Evolutionary conservation across 202 grass and related monocot genomes (phyloP).

Genomic region (Musa balbisiana): DNA sequence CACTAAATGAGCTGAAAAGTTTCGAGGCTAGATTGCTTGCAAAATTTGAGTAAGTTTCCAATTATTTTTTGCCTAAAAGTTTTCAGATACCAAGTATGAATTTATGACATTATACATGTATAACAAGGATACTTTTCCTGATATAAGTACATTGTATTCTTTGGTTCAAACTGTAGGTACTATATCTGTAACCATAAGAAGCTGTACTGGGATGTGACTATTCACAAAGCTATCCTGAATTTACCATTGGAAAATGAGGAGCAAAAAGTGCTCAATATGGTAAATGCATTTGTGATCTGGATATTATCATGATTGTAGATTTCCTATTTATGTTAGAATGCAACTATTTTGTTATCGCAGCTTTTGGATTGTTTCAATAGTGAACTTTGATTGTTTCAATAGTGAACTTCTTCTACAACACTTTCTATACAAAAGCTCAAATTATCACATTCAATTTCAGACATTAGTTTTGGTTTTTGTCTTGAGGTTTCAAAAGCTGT

Average conservation of each 20-base stretch:
- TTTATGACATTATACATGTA: slow-evolving; percentile 13
- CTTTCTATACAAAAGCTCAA: too few species aligned
- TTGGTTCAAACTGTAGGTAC: slow-evolving; percentile 51
- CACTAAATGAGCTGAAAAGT: slow-evolving; percentile 67
- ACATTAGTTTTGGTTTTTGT: too few species aligned
- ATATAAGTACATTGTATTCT: slow-evolving; percentile 28
- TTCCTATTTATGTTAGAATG: not conserved
- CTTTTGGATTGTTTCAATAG: too few species aligned
- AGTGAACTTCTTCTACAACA: too few species aligned
- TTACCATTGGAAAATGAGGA: slow-evolving; percentile 50
- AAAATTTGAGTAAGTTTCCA: slow-evolving; percentile 62
- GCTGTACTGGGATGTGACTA: slow-evolving; percentile 64
- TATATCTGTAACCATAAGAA: slow-evolving; percentile 55
- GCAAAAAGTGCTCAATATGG: slow-evolving; percentile 6
- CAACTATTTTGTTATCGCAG: slow-evolving; percentile 30
- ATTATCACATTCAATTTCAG: too few species aligned
- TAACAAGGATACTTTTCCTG: not conserved
- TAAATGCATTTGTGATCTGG: not conserved
- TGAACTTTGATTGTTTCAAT: too few species aligned
- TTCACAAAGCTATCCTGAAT: slow-evolving; percentile 51
- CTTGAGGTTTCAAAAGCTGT: too few species aligned
- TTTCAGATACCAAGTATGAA: slow-evolving; percentile 4
- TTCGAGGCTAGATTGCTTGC: slow-evolving; percentile 59
- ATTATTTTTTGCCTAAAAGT: slow-evolving; percentile 15
- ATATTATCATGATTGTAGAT: too few species aligned